Evolutionary conservation across 2,329 filamentous ascomycete species (phyloP).

Genomic region (Xylaria sp.): DNA sequence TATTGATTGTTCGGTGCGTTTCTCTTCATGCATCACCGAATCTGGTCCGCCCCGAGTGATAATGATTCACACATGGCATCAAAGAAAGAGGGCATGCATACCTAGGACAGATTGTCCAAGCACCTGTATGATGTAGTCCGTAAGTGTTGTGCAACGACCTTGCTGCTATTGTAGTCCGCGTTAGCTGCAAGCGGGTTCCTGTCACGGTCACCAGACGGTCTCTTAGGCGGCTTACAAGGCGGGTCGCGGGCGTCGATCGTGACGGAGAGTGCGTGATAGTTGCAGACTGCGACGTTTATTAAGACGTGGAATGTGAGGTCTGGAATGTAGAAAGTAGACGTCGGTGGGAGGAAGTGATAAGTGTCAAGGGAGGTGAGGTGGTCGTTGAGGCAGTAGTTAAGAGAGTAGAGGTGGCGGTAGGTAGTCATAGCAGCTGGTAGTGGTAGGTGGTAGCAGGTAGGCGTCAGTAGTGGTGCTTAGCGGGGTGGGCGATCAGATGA

Average conservation of each 20-base stretch:
- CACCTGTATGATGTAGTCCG: neutral
- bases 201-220: too few species aligned
- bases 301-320: too few species aligned
- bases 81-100: neutral
- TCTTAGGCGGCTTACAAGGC: too few species aligned
- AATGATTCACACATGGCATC: neutral
- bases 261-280: too few species aligned
- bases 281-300: too few species aligned
- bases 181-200: too few species aligned
- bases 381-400: neutral
- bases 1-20: neutral
- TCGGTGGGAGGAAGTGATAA: slow-evolving; percentile 9
- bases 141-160: neutral
- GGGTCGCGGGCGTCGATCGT: too few species aligned
- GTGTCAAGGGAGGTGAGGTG: slow-evolving; percentile 5
- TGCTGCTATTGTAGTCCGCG: too few species aligned
- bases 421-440: neutral
- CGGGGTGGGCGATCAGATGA: slow-evolving; percentile 7
- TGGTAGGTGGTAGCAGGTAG: neutral
- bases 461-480: neutral
- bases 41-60: neutral
- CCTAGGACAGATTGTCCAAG: neutral
- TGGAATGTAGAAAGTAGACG: too few species aligned
- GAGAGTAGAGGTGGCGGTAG: slow-evolving; percentile 5
- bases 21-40: neutral